Conservation (phyloP, 2,329 filamentous ascomycete genomes). For the Drechslerella coelobrocha region DNA sequence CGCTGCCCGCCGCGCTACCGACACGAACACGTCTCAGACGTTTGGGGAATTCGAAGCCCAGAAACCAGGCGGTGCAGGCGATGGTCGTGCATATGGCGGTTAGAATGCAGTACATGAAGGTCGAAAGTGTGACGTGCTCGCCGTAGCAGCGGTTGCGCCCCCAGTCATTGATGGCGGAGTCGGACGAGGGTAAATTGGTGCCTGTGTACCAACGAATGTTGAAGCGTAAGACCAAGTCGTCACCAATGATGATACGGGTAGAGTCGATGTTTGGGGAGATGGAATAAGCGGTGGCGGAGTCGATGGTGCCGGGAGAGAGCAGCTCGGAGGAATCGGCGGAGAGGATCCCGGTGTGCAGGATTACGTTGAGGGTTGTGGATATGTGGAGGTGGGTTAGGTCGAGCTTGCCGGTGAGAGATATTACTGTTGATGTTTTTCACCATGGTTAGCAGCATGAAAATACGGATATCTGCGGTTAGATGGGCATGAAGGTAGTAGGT, state of each 20-base stretch:
- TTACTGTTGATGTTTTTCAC: constrained; percentile 62
- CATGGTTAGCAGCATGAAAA: constrained; percentile 61
- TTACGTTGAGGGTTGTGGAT: constrained; percentile 84
- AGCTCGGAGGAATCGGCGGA: constrained; percentile 53
- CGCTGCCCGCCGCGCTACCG: constrained; percentile 33
- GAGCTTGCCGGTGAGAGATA: constrained; percentile 86
- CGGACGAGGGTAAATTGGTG: constrained; percentile 66
- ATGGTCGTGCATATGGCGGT: constrained; percentile 48
- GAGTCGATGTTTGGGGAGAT: constrained; percentile 73
- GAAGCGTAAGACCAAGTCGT: constrained; percentile 78
- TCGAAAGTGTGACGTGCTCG: constrained; percentile 47
- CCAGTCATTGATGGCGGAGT: constrained; percentile 46
- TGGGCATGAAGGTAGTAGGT: neutral
- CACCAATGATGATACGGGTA: constrained; percentile 75
- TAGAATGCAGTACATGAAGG: constrained; percentile 50
- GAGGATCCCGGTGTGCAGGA: constrained; percentile 69
- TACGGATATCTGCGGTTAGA: constrained; percentile 60
- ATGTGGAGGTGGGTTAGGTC: constrained; percentile 90
- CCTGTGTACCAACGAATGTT: constrained; percentile 86
- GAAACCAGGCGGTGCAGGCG: constrained; percentile 49
- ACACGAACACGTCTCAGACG: constrained; percentile 34
- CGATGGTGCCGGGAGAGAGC: constrained; percentile 71
- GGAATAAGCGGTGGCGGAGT: constrained; percentile 86
- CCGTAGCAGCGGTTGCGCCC: constrained; percentile 48
- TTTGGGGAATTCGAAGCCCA: constrained; percentile 50